Conservation (phyloP, 768 basidiomycete species). For the Boletus reticulatus region DNA sequence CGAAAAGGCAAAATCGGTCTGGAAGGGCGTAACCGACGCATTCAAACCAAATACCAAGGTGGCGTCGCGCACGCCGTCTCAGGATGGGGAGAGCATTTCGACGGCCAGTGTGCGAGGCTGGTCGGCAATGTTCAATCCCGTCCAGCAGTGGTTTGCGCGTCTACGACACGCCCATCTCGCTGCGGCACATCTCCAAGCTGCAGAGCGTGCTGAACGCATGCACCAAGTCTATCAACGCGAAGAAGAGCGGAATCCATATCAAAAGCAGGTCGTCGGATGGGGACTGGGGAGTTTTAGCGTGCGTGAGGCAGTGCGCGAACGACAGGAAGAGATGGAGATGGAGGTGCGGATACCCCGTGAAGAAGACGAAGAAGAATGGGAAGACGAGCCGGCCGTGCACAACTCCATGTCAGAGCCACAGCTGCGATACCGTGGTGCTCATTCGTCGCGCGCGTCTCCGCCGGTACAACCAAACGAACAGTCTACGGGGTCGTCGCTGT, state of each 20-base stretch:
- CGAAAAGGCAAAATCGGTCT: constrained; percentile 54
- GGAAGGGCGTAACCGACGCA: constrained; percentile 54
- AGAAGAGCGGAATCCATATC: constrained; percentile 23
- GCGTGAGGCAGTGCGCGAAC: constrained; percentile 34
- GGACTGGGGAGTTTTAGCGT: constrained; percentile 69
- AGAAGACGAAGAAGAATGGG: constrained; percentile 28
- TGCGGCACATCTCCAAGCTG: constrained; percentile 69
- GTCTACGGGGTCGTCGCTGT: constrained; percentile 44
- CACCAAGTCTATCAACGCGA: constrained; percentile 54
- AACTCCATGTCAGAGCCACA: not conserved
- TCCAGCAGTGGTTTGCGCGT: constrained; percentile 55
- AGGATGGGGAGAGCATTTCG: constrained; percentile 8
- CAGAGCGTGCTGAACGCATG: constrained; percentile 63
- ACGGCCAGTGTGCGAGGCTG: not conserved
- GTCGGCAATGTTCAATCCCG: constrained; percentile 5
- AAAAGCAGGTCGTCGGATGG: constrained; percentile 52
- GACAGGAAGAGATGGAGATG: constrained; percentile 15
- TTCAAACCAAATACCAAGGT: constrained; percentile 30
- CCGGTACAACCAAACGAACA: constrained; percentile 4
- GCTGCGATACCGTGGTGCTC: constrained; percentile 10
- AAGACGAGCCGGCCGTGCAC: constrained; percentile 1
- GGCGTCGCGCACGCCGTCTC: constrained; percentile 1
- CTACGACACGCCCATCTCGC: constrained; percentile 68
- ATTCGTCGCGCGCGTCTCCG: not conserved
- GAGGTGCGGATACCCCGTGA: not conserved